A percentile compares a stretch with the other conserved stretches of the same genome.
Evolutionary conservation across 2,329 filamentous ascomycete genomes (phyloP).

Genomic region (Lasiodiplodia sp.): DNA sequence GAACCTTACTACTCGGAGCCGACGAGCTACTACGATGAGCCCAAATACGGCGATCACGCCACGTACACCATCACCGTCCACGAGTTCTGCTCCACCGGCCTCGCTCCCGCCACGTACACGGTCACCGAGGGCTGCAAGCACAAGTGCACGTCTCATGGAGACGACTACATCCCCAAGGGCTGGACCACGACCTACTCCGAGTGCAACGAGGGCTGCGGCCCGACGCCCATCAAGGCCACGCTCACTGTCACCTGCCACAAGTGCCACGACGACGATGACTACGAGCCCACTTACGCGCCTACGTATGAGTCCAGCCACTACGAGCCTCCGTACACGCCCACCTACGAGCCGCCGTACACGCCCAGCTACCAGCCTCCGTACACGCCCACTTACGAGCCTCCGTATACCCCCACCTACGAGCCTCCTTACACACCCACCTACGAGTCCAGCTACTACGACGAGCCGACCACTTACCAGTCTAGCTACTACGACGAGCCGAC

Average conservation of each 20-base stretch:
- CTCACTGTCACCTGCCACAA: constrained; percentile 17
- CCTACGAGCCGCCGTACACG: not conserved
- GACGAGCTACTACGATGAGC: not conserved
- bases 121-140: constrained; percentile 8
- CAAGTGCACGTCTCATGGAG: not conserved
- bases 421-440: not conserved
- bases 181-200: constrained; percentile 5
- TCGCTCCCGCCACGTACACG: constrained; percentile 5
- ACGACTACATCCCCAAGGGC: not conserved
- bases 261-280: not conserved
- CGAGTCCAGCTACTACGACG: not conserved
- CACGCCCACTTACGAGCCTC: not conserved
- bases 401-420: not conserved
- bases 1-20: not conserved
- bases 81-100: constrained; percentile 19
- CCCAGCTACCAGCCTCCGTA: not conserved
- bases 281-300: not conserved
- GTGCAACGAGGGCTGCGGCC: not conserved
- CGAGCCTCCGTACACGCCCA: not conserved
- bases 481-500: too few relatives aligned
- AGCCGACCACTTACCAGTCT: not conserved
- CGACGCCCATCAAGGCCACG: constrained; percentile 7
- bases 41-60: not conserved
- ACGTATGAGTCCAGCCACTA: not conserved
- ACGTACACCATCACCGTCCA: constrained; percentile 17